phyloP scores from a whole-genome alignment of 2,329 filamentous ascomycete species.

The Aspergillus awamori region DNA sequence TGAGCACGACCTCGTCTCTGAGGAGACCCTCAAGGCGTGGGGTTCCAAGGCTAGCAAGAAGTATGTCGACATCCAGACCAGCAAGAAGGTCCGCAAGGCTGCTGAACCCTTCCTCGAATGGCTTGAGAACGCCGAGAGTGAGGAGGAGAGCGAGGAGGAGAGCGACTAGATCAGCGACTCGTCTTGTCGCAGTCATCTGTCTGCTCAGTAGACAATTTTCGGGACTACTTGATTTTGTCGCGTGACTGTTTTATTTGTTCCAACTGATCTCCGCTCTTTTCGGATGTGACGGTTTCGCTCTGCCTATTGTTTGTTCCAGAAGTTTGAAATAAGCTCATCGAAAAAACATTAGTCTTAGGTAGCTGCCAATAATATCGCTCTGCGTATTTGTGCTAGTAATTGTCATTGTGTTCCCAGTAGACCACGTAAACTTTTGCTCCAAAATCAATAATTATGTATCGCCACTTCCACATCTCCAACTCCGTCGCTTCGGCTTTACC shows the following conservation, averaged over 20 bases:
- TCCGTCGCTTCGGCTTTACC: too few species aligned
- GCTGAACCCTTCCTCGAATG: conserved; percentile 92
- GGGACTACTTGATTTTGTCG: conserved; percentile 7
- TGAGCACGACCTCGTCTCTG: conserved; percentile 82
- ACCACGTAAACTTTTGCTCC: too few species aligned
- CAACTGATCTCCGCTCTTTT: conserved; percentile 6
- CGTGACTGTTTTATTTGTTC: not conserved
- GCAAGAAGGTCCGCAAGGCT: conserved; percentile 93
- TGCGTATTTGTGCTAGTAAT: too few species aligned
- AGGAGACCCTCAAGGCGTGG: conserved; percentile 89
- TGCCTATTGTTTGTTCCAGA: not conserved
- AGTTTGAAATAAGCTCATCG: not conserved
- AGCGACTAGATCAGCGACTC: conserved; percentile 43
- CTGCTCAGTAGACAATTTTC: conserved; percentile 12
- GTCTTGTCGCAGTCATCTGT: not conserved
- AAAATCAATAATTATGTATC: too few species aligned
- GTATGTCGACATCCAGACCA: conserved; percentile 85
- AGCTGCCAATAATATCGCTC: not conserved
- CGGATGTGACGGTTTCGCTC: not conserved
- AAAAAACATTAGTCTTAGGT: not conserved
- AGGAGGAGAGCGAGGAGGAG: conserved; percentile 66
- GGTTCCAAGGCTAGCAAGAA: conserved; percentile 96
- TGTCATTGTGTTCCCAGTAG: too few species aligned
- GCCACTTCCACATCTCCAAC: too few species aligned
- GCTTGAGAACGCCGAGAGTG: conserved; percentile 83